These are phyloP conservation scores for Gastrolobium bilobum DNA, from an alignment of 306 rosid species.

Conservation along the genomic window DNA sequence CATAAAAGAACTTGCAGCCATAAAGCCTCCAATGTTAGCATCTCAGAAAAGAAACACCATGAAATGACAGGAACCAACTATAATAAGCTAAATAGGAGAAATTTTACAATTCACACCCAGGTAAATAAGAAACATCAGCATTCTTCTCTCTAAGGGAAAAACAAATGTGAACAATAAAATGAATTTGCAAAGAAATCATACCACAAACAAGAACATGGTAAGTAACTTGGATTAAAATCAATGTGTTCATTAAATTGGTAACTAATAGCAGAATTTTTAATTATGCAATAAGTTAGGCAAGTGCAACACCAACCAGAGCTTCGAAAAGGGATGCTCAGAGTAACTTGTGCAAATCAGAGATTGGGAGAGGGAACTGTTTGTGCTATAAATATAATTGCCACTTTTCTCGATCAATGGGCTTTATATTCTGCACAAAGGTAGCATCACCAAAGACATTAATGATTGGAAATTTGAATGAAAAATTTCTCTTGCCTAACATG, in stretches of 20 bases:
- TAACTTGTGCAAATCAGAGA: neutral
- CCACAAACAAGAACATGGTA: neutral
- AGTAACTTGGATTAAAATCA: neutral
- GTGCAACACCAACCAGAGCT: neutral
- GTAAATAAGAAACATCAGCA: neutral
- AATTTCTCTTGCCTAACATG: neutral
- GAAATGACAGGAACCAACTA: too few relatives aligned
- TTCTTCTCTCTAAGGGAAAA: neutral
- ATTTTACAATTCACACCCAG: neutral
- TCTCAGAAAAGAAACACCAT: neutral
- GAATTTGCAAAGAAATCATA: neutral
- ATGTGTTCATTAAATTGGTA: neutral
- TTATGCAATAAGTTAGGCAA: neutral
- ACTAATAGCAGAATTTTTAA: neutral
- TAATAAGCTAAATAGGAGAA: neutral
- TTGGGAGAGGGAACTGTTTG: neutral
- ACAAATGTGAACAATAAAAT: neutral
- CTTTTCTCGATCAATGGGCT: neutral
- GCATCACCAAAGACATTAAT: neutral
- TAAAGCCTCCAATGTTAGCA: neutral
- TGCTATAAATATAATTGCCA: constrained; percentile 10
- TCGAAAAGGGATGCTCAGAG: neutral
- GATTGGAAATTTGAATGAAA: neutral
- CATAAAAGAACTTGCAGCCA: neutral
- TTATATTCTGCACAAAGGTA: constrained; percentile 9